These are phyloP conservation scores for Hymenotorrendiella dingleyae DNA, from an alignment of 2,329 filamentous ascomycete species.

Conservation along the genomic window DNA sequence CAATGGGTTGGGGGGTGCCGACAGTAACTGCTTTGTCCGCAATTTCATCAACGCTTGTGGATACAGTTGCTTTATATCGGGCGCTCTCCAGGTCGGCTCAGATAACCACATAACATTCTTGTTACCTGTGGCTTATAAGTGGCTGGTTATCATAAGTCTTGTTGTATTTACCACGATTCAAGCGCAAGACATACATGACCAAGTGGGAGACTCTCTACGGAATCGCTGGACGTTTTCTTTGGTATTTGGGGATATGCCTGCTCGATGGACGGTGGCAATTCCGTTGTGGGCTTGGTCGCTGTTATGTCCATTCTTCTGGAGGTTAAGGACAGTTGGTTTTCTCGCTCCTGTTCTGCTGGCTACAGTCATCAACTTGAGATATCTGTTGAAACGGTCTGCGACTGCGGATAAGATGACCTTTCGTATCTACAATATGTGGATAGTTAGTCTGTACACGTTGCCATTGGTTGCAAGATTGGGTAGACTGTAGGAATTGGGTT, in stretches of 20 bases:
- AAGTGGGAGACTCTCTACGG: conserved; percentile 21
- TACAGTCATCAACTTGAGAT: not conserved
- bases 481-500: too few species aligned
- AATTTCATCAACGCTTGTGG: conserved; percentile 8
- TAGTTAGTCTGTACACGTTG: conserved; percentile 5
- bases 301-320: conserved; percentile 8
- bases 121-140: not conserved
- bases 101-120: not conserved
- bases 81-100: conserved; percentile 1
- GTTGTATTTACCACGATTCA: conserved; percentile 22
- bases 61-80: not conserved
- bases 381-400: not conserved
- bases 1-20: conserved; percentile 1
- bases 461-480: conserved; percentile 6
- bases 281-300: conserved; percentile 12
- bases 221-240: conserved; percentile 23
- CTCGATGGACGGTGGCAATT: conserved; percentile 21
- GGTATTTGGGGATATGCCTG: conserved; percentile 14
- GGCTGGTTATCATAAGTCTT: conserved; percentile 1
- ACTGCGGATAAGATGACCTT: conserved; percentile 6
- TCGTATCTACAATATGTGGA: conserved; percentile 11
- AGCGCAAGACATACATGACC: conserved; percentile 28
- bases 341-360: not conserved
- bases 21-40: not conserved
- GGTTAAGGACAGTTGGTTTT: not conserved